Percentiles rank a stretch among this genome's conserved stretches.
Conservation (phyloP, 2,329 filamentous ascomycete genomes). For the Penicillium rolfsii region DNA sequence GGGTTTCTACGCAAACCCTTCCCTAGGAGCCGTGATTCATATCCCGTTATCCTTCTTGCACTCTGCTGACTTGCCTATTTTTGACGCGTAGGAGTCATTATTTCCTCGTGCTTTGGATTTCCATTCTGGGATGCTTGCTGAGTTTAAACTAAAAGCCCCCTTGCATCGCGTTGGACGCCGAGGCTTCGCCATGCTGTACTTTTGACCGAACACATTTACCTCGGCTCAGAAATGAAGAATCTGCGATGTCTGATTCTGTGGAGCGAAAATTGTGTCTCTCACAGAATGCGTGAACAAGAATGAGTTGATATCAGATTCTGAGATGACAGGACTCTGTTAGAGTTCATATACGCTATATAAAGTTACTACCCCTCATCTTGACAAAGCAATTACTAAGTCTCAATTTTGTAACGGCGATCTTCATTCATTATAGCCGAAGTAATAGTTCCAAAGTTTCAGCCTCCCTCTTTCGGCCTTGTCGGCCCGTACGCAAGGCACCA, state of each 20-base stretch:
- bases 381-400: background rate
- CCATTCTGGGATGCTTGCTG: background rate
- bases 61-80: background rate
- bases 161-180: background rate
- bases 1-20: background rate
- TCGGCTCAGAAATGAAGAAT: no score
- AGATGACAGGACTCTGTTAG: background rate
- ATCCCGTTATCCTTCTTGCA: background rate
- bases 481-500: constrained; percentile 12
- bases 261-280: background rate
- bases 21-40: background rate
- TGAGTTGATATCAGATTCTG: background rate
- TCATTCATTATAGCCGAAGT: background rate
- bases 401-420: background rate
- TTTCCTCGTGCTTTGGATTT: background rate
- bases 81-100: background rate
- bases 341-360: background rate
- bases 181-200: background rate
- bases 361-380: background rate
- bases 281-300: background rate
- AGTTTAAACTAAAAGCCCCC: background rate
- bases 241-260: background rate
- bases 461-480: background rate
- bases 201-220: background rate
- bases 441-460: background rate